phyloP scores from a whole-genome alignment of 202 grass and related monocot species.

The Panicum virgatum region DNA sequence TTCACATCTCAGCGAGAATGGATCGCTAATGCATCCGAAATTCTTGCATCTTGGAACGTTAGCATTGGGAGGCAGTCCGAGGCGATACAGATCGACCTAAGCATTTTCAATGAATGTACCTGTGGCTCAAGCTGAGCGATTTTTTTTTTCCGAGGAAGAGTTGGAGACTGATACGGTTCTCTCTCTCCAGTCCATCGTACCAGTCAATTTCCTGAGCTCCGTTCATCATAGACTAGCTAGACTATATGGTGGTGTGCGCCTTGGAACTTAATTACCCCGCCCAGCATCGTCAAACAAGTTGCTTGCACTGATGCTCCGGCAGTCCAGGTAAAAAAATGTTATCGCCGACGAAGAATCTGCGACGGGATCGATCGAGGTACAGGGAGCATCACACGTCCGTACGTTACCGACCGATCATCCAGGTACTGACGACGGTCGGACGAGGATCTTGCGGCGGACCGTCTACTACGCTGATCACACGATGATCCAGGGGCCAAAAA shows the following conservation, averaged over 20 bases:
- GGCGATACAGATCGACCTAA: too few species aligned
- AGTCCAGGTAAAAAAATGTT: neutral
- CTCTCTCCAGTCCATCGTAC: neutral
- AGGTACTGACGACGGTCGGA: neutral
- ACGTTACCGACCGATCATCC: neutral
- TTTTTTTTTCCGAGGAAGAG: neutral
- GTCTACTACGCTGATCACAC: neutral
- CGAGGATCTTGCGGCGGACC: too few species aligned
- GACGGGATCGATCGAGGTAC: neutral
- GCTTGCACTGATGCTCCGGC: neutral
- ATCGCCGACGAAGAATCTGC: neutral
- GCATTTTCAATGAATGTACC: neutral
- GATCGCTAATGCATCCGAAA: too few species aligned
- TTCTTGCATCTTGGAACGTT: too few species aligned
- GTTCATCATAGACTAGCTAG: neutral
- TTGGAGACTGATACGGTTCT: neutral
- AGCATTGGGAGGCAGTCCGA: too few species aligned
- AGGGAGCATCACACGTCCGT: neutral
- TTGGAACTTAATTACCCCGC: neutral
- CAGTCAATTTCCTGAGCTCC: neutral
- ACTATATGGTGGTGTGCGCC: too few species aligned
- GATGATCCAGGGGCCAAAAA: neutral
- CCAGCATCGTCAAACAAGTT: conserved; percentile 25
- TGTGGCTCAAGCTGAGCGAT: neutral
- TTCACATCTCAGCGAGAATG: too few species aligned